Base-by-base conservation (phyloP, 2,329 filamentous ascomycete species). In the Neobulgaria alba region DNA sequence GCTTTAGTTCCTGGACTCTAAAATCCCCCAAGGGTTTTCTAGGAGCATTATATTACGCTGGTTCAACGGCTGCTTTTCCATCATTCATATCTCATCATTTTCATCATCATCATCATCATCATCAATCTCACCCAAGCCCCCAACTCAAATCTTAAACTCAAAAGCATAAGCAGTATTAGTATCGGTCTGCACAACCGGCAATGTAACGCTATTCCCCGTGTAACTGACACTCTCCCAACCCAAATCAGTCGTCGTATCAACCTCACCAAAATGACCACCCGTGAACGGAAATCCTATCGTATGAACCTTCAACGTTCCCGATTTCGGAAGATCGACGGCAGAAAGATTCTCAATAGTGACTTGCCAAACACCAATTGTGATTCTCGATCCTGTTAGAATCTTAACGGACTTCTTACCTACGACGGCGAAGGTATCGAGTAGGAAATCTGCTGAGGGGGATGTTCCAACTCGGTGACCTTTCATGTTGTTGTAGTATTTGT, bases 401-500 rank as follows among this genome's bases (percentile, higher is more conserved):
- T 45, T 42, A 5, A 54, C 48, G 18, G 29, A 36, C 16, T 46
- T 45, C 4, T 32, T 33, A 5, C 49, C 51, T 15, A 52, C 39
- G 1, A 49, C 54, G 9, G 51, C 50, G 26, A 50, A 56, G 1
- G 45, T 45, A 34, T 56, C 51, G 12, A 51, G 18, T 10, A 30
- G 33, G 7, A 39, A 20, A 29, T 56, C 52, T 3, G 39, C 45
- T 1, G 63, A 61, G 1, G 54, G 56, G 0, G 56, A 53, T 2
- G 64, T 66, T 0, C 54, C 56, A 4, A 64, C 57, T 12, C 66
- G 60, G 10, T 57, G 37, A 3, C 67, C 67, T 0, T 61, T 64
- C 66, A 69, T 69, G 32, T 63, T 63, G 3, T 56, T 48, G 33
- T 61, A 57, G 50, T 71, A 71, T 39, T 65, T 64, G 50, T 71